Evolutionary conservation across 1,284 basidiomycete genomes (phyloP).

Genomic region (Rhodotorula sp.): DNA sequence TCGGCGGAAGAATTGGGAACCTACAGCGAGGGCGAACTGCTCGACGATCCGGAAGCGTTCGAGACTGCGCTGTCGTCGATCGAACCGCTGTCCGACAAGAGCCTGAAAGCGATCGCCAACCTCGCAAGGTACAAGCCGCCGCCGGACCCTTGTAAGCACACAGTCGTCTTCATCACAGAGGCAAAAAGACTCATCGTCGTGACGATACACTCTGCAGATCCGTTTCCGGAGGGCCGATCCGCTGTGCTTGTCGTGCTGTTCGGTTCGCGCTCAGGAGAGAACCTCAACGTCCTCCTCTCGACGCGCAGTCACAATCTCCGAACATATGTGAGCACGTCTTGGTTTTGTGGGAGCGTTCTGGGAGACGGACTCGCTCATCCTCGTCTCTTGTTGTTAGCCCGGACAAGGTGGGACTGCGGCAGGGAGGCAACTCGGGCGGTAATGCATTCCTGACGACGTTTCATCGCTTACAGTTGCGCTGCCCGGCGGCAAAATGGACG

Average conservation of each 20-base stretch:
- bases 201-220: constrained; percentile 4
- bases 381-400: constrained; percentile 17
- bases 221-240: constrained; percentile 24
- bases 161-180: fast-evolving
- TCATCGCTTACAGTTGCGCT: constrained; percentile 26
- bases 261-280: constrained; percentile 25
- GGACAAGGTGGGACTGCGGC: constrained; percentile 33
- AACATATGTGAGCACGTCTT: constrained; percentile 24
- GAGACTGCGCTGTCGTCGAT: constrained; percentile 4
- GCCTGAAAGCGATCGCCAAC: constrained; percentile 24
- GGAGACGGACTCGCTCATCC: neutral
- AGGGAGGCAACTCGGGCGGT: too few relatives aligned
- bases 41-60: neutral
- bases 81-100: constrained; percentile 24
- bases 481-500: constrained; percentile 44
- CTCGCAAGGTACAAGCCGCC: constrained; percentile 33
- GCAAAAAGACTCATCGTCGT: fast-evolving
- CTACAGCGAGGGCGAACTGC: constrained; percentile 3
- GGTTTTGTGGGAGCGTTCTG: neutral
- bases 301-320: constrained; percentile 22
- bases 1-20: constrained; percentile 1
- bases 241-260: constrained; percentile 37
- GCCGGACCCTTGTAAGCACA: constrained; percentile 18
- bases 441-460: neutral
- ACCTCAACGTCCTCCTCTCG: constrained; percentile 38